Conservation (phyloP, 2,329 filamentous ascomycete species). For the Monosporascus cannonballus region DNA sequence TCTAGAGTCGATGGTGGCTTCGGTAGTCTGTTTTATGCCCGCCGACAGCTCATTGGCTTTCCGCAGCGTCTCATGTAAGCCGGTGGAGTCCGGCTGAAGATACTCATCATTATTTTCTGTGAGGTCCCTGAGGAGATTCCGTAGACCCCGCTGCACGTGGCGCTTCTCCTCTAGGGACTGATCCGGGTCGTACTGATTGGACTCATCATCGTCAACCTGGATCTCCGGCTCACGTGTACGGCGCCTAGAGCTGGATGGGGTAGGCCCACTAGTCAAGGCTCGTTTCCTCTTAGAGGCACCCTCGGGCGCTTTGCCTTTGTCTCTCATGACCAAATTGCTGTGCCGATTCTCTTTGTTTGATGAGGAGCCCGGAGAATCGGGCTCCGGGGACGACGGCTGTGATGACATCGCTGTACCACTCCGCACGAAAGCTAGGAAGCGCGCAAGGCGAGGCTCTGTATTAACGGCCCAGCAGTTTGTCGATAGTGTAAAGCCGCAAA, state of each 20-base stretch:
- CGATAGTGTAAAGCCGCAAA: no score
- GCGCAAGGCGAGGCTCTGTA: neutral
- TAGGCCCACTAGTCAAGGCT: conserved; percentile 21
- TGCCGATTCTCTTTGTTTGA: conserved; percentile 11
- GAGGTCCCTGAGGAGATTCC: conserved; percentile 55
- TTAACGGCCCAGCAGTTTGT: neutral
- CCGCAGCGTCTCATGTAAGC: conserved; percentile 59
- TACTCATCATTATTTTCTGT: conserved; percentile 68
- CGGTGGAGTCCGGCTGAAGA: conserved; percentile 57
- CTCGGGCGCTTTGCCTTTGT: conserved; percentile 20
- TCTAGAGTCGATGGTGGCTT: conserved; percentile 87
- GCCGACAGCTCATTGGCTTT: conserved; percentile 60
- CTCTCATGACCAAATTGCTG: conserved; percentile 22
- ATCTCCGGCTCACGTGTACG: conserved; percentile 21
- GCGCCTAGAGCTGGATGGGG: conserved; percentile 20
- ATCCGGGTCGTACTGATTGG: conserved; percentile 69
- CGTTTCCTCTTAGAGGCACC: conserved; percentile 25
- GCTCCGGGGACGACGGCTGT: conserved; percentile 11
- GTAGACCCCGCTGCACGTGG: conserved; percentile 60
- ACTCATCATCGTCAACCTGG: conserved; percentile 11
- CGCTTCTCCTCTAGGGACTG: conserved; percentile 72
- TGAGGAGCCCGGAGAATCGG: conserved; percentile 14
- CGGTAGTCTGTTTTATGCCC: conserved; percentile 77
- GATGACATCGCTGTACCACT: conserved; percentile 15
- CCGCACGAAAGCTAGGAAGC: neutral